A percentile compares a stretch with the other conserved stretches of the same genome.
Conservation (phyloP, 345 rosid species). For the Noccaea caerulescens region DNA sequence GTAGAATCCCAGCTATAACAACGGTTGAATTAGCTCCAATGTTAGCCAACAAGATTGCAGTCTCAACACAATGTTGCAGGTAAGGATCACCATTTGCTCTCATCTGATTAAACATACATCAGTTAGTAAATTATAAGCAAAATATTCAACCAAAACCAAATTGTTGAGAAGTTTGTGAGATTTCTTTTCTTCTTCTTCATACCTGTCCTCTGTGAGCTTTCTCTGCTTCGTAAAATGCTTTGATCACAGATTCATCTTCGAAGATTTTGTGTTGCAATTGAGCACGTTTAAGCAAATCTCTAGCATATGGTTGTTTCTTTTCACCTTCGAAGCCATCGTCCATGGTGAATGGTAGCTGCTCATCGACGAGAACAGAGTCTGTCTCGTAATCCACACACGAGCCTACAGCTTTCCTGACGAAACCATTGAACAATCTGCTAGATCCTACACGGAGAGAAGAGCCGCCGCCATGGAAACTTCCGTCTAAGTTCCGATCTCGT, state of each 20-base stretch:
- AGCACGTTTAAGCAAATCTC: slow-evolving; percentile 65
- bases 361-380: slow-evolving; percentile 42
- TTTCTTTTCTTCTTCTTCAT: slow-evolving; percentile 16
- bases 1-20: slow-evolving; percentile 93
- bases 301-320: slow-evolving; percentile 57
- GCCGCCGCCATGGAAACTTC: slow-evolving; percentile 43
- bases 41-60: slow-evolving; percentile 80
- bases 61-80: slow-evolving; percentile 94
- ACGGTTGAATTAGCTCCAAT: slow-evolving; percentile 86
- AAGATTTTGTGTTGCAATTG: slow-evolving; percentile 77
- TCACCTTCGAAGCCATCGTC: slow-evolving; percentile 64
- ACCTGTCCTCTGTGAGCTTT: slow-evolving; percentile 99
- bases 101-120: slow-evolving; percentile 55
- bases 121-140: slow-evolving; percentile 16
- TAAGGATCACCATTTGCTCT: slow-evolving; percentile 97
- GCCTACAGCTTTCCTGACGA: slow-evolving; percentile 75
- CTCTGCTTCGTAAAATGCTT: slow-evolving; percentile 89
- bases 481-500: slow-evolving; percentile 53
- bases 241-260: slow-evolving; percentile 64
- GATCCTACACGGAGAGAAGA: slow-evolving; percentile 53
- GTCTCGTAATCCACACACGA: slow-evolving; percentile 77
- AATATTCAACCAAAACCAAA: not conserved
- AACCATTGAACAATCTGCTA: slow-evolving; percentile 69
- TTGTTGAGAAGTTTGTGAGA: not conserved
- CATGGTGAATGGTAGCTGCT: slow-evolving; percentile 69